A percentile compares a stretch with the other conserved stretches of the same genome.
Conservation (phyloP, 2,329 filamentous ascomycete species). For the Alternaria ethzedia region DNA sequence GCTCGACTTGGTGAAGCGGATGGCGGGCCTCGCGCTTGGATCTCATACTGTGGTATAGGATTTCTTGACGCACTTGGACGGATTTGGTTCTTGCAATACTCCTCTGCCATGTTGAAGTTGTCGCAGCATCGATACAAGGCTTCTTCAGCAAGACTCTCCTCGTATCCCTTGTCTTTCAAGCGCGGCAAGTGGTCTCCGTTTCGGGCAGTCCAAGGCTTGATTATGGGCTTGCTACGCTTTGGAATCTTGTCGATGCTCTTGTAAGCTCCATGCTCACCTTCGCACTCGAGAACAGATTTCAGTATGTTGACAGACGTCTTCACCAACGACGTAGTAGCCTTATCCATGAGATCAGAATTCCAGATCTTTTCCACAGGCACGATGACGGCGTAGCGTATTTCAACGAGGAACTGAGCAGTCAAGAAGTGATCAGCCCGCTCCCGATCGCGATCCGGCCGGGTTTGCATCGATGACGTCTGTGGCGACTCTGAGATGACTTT, state of each 20-base stretch:
- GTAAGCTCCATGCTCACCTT: slow-evolving; percentile 72
- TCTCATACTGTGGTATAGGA: slow-evolving; percentile 65
- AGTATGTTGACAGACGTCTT: slow-evolving; percentile 84
- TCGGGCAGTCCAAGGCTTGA: slow-evolving; percentile 60
- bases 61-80: slow-evolving; percentile 67
- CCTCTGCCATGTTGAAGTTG: slow-evolving; percentile 62
- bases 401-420: slow-evolving; percentile 80
- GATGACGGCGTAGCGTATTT: slow-evolving; percentile 80
- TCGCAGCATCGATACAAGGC: slow-evolving; percentile 84
- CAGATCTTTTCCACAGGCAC: slow-evolving; percentile 80
- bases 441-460: slow-evolving; percentile 60
- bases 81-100: slow-evolving; percentile 75
- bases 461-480: slow-evolving; percentile 63
- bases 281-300: slow-evolving; percentile 76
- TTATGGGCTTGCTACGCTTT: slow-evolving; percentile 52
- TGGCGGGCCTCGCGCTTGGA: slow-evolving; percentile 36
- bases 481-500: slow-evolving; percentile 82
- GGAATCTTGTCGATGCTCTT: slow-evolving; percentile 67
- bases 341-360: slow-evolving; percentile 84
- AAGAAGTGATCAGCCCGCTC: slow-evolving; percentile 67
- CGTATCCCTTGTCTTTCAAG: slow-evolving; percentile 56
- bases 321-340: slow-evolving; percentile 76
- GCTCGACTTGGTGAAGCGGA: slow-evolving; percentile 41
- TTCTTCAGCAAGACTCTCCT: slow-evolving; percentile 72
- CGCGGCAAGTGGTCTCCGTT: slow-evolving; percentile 53